Base-by-base conservation (phyloP, 2,329 filamentous ascomycete genomes). In the Nemania serpens region DNA sequence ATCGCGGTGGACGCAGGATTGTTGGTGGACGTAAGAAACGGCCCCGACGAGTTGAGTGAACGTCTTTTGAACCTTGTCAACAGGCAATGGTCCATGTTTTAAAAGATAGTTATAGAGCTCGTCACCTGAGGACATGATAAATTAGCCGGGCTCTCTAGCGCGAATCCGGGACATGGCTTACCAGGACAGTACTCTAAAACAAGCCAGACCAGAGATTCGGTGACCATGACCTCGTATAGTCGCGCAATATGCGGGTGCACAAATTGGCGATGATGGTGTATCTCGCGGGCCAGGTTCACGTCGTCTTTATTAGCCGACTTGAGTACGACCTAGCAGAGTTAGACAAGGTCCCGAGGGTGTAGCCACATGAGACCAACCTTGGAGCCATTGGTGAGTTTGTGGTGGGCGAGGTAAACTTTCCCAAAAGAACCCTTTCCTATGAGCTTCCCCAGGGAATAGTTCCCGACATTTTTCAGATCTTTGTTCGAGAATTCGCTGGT, bases 371-470 rank as follows among this genome's bases (percentile, higher is more conserved):
- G 51, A 73, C 81, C 63, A 73, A 94, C 93, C 87, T 97, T 98
- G 74, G 93, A 97, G 72, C 93, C 94, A 87, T 97, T 97, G 72
- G 92, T 98, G 76, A 99, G 91, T 77, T 97, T 98, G 77, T 99
- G 95, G 47, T 89, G 88, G 60, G 94, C 95, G 61, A 99, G 84
- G 76, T 99, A 99, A 71, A 99, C 95, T 79, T 97, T 98, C 71
- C 95, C 95, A 77, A 99, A 99, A 66, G 93, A 97, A 59, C 95
- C 95, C 75, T 98, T 99, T 68, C 95, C 95, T 74, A 99, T 97
- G 60, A 99, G 82, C 61, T 88, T 88, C 47, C 95, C 95, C 59
- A 99, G 84, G 37, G 88, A 89, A 77, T 99, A 99, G 79, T 97
- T 98, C 69, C 95, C 95, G 63, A 99, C 95, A 56, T 89, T 91